Evolutionary conservation across 495 filamentous ascomycete species (phyloP), one percentile per base, ranked within the genome.

Genomic region (Penicillium lagena): DNA sequence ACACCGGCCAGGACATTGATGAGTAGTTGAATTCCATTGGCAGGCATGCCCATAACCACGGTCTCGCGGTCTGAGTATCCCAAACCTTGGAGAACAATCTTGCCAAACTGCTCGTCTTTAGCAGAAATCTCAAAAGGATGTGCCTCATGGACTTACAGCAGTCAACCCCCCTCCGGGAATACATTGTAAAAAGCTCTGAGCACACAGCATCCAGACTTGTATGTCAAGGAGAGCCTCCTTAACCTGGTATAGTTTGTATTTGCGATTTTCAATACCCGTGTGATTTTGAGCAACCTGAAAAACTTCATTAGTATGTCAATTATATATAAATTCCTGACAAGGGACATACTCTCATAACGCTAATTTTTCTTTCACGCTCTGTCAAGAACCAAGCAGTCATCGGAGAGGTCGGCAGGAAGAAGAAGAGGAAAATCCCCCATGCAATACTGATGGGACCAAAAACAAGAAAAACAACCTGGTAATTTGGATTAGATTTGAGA

Each of bases 11-110:
- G 22, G 22, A 22, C 22, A 22, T 22, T 22, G 22, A 22, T 6
- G 22, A 22, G 2, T 0, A 53, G 40, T 17, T 47, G 50, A 10
- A 52, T 50, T 3, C 46, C 50, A 34, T 52, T 14, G 6, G 30
- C 33, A 10, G 50, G 41, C 51, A 54, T 50, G 11, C 41, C 29
- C 29, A 44, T 40, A n/a, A 50, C 30, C 4, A 42, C 42, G 7
- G 51, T 33, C 34, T 46, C 11, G 28, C 39, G 28, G 12, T 35
- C 40, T 4, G 51, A 47, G 39, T 47, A 51, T 8, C 51, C 48
- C 17, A 55, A 35, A 3, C 48, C 51, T 5, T 42, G 46, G 10
- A 51, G 29, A 40, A 51, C 47, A 10, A 55, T 40, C 15, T 51
- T 51, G 33, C 36, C 36, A 35, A 46, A 51, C 48, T 22, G 22